These are phyloP conservation scores for Globisporangium yorkense DNA, from an alignment of 352 stramenopile genomes.

Conservation along the genomic window DNA sequence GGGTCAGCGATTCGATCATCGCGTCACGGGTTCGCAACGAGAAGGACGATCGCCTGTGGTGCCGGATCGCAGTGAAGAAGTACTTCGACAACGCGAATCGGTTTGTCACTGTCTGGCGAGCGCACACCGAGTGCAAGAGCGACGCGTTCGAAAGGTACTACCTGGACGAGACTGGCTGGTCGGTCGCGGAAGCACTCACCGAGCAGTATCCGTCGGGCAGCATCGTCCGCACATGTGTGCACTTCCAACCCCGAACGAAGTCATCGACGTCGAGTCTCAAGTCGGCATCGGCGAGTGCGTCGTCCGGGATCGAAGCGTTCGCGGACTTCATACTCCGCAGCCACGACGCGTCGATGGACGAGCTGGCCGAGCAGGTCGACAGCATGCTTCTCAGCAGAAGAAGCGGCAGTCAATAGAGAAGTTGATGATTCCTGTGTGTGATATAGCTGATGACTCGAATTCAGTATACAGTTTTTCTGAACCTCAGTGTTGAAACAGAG, in stretches of 20 bases:
- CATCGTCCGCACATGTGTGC: slow-evolving; percentile 3
- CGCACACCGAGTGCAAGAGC: neutral
- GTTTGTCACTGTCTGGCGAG: slow-evolving; percentile 5
- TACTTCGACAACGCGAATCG: no score
- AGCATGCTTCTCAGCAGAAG: neutral
- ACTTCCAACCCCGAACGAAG: neutral
- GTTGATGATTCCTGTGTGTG: neutral
- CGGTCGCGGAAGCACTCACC: neutral
- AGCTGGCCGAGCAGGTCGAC: neutral
- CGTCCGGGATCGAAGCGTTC: neutral
- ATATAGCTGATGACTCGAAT: neutral
- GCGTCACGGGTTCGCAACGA: no score
- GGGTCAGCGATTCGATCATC: no score
- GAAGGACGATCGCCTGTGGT: no score
- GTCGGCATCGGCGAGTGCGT: neutral
- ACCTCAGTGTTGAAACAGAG: neutral
- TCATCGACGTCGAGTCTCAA: neutral
- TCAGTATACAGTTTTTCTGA: neutral
- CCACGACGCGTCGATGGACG: neutral
- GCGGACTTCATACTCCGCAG: neutral
- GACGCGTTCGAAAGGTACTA: neutral
- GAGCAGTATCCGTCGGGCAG: neutral
- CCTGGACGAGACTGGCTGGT: slow-evolving; percentile 10
- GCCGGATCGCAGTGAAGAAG: no score
- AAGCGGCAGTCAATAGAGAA: neutral